phyloP scores from a whole-genome alignment of 176 grass and related monocot genomes.

The Zizania latifolia region DNA sequence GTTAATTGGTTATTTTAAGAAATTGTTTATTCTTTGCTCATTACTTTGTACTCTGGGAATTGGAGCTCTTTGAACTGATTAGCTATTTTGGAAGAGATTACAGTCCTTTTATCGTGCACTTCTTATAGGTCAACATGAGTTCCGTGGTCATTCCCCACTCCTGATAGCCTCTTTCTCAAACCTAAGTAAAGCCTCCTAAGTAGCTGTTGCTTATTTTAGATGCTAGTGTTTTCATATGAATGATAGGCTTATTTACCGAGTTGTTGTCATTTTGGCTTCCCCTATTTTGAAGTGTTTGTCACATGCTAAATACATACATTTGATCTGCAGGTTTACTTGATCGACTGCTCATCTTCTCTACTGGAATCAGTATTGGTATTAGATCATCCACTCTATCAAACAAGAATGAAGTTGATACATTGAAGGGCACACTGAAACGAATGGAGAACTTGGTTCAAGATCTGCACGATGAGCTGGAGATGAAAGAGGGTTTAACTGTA shows the following conservation, averaged over 20 bases:
- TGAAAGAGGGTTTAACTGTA: conserved; percentile 83
- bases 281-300: not conserved
- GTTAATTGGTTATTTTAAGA: not conserved
- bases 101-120: not conserved
- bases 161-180: not conserved
- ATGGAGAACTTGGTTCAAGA: conserved; percentile 88
- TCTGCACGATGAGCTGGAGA: conserved; percentile 93
- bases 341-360: conserved; percentile 46
- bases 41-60: not conserved
- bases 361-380: conserved; percentile 66
- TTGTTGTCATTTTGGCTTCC: not conserved
- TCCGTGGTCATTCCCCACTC: not conserved
- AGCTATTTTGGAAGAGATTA: not conserved
- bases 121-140: not conserved
- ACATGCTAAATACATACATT: conserved; percentile 23
- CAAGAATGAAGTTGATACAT: conserved; percentile 62
- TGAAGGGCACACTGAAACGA: conserved; percentile 58
- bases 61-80: not conserved
- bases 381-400: conserved; percentile 57
- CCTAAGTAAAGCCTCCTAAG: not conserved
- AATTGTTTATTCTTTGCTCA: not conserved
- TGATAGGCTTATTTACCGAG: conserved; percentile 7
- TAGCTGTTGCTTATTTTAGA: not conserved
- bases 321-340: conserved; percentile 53
- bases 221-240: conserved; percentile 15